These are phyloP conservation scores for Penicillium longicatenatum DNA, from an alignment of 495 filamentous ascomycete genomes.

Conservation along the genomic window DNA sequence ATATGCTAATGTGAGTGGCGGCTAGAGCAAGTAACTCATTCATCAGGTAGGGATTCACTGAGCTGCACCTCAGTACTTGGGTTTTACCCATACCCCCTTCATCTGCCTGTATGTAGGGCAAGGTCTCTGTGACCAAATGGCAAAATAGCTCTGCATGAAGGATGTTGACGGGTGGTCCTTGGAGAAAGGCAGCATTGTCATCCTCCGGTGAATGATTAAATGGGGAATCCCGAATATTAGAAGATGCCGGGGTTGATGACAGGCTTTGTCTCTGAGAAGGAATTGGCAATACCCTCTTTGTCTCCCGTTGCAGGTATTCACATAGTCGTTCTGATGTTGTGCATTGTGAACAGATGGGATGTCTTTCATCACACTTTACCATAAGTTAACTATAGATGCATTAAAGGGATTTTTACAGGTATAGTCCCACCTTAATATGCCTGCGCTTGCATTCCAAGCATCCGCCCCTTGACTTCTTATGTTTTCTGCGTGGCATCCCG, in stretches of 20 bases:
- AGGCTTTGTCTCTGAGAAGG: not conserved
- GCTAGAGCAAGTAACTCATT: constrained; percentile 17
- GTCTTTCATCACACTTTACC: constrained; percentile 38
- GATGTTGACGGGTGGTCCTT: constrained; percentile 33
- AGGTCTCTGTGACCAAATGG: constrained; percentile 21
- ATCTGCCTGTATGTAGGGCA: not conserved
- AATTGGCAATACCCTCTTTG: not conserved
- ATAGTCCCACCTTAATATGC: constrained; percentile 36
- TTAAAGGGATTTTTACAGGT: too few relatives aligned
- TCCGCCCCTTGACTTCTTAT: constrained; percentile 41
- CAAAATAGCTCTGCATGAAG: constrained; percentile 35
- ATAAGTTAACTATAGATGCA: not conserved
- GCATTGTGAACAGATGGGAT: constrained; percentile 39
- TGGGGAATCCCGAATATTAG: not conserved
- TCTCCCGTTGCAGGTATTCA: not conserved
- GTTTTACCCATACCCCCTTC: not conserved
- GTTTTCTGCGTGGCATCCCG: constrained; percentile 27
- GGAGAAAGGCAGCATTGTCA: constrained; percentile 2
- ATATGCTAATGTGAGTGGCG: constrained; percentile 21
- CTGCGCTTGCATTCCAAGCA: constrained; percentile 42
- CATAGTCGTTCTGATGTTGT: constrained; percentile 28
- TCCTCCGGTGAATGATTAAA: not conserved
- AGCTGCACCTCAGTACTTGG: not conserved
- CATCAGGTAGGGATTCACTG: constrained; percentile 25
- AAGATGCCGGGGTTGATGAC: not conserved